Evolutionary conservation across 2,329 filamentous ascomycete genomes (phyloP).

Genomic region (Colletotrichum euphorbiae): DNA sequence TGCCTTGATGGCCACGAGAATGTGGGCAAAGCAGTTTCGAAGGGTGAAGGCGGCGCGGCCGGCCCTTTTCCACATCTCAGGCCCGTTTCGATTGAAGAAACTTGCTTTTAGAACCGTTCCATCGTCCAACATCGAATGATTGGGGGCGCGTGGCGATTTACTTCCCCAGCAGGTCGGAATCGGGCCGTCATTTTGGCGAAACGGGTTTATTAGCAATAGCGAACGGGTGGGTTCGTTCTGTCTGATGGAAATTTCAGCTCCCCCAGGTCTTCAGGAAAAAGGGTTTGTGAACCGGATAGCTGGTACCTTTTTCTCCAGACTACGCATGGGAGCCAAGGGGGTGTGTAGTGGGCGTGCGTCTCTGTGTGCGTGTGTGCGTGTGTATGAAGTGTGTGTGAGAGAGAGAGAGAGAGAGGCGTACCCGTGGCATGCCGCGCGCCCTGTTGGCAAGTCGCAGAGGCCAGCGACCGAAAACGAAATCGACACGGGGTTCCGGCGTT

Average conservation of each 20-base stretch:
- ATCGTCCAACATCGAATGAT: neutral
- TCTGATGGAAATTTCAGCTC: neutral
- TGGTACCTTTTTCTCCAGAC: slow-evolving; percentile 10
- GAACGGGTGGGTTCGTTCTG: slow-evolving; percentile 2
- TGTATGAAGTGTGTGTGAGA: neutral
- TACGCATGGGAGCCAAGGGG: neutral
- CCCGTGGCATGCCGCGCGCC: slow-evolving; percentile 16
- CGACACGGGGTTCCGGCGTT: slow-evolving; percentile 27
- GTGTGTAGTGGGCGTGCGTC: neutral
- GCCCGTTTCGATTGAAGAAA: neutral
- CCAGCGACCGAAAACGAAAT: slow-evolving; percentile 14
- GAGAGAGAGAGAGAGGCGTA: slow-evolving; percentile 5
- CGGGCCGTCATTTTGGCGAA: slow-evolving; percentile 11
- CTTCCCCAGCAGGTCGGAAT: slow-evolving; percentile 12
- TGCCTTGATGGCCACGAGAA: neutral
- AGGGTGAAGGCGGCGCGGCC: no score
- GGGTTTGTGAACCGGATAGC: slow-evolving; percentile 25
- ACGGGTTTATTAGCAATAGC: slow-evolving; percentile 1
- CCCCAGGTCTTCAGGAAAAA: slow-evolving; percentile 13
- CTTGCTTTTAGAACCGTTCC: neutral
- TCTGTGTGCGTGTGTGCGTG: slow-evolving; percentile 1
- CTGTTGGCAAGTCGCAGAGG: slow-evolving; percentile 31
- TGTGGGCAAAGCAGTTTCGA: no score
- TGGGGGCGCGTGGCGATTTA: slow-evolving; percentile 5
- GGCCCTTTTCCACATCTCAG: neutral